Evolutionary conservation across 495 filamentous ascomycete genomes (phyloP).

Genomic region (Penicillium cataractarum): DNA sequence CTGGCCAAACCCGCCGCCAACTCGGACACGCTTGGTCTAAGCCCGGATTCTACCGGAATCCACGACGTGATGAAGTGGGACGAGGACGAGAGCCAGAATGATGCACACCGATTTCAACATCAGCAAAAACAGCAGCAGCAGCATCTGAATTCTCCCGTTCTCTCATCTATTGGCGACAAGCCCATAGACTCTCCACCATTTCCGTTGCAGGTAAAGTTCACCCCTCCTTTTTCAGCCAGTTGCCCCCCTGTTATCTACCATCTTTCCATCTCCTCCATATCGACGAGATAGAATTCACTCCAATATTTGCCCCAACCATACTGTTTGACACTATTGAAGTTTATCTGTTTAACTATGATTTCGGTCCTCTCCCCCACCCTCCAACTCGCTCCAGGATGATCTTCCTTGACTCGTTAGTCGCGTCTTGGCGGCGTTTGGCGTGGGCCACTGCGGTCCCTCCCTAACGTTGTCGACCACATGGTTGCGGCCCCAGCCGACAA

Average conservation of each 20-base stretch:
- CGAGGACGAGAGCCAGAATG: not conserved
- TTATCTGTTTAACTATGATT: not conserved
- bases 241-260: not conserved
- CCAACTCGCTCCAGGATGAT: not conserved
- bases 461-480: not conserved
- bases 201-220: not conserved
- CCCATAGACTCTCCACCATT: not conserved
- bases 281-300: not conserved
- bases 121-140: not conserved
- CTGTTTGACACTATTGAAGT: not conserved
- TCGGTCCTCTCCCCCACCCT: no score
- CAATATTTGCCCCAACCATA: not conserved
- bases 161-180: not conserved
- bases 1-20: not conserved
- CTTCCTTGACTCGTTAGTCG: not conserved
- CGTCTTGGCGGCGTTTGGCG: not conserved
- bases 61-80: not conserved
- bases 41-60: constrained; percentile 1
- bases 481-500: constrained; percentile 3
- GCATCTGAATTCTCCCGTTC: not conserved
- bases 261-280: not conserved
- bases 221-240: not conserved
- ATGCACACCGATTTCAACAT: not conserved
- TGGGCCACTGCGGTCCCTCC: not conserved
- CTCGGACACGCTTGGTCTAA: not conserved